Base-by-base conservation (phyloP, 2,329 filamentous ascomycete genomes). In the Ploettnerulaceae sp. region DNA sequence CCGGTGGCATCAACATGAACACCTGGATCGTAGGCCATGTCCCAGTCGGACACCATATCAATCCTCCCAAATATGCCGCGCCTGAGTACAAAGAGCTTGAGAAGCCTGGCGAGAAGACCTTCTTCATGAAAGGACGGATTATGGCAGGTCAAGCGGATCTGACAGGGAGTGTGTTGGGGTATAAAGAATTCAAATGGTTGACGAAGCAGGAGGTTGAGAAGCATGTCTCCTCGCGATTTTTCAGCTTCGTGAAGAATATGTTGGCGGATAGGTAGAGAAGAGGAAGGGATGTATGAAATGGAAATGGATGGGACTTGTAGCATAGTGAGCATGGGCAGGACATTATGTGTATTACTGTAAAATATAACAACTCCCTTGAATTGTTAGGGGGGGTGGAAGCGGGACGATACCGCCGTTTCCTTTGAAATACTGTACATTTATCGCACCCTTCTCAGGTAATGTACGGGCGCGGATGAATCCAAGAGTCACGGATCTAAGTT, bases 71-170 rank as follows among this genome's bases (percentile, higher is more conserved):
- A 60, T 58, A 72, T 62, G 64, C 67, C 57, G 63, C 66, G 35
- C 24, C 32, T 3, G 22, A 20, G n/a, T 21, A 20, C 22, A 11
- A 21, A 28, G 15, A 47, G 2, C 59, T 74, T 35, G 61, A 66
- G 48, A 58, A 65, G 56, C 67, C 75, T 47, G 89, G 87, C 44
- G 78, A 85, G 62, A 96, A 95, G 76, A 83, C 82, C 2, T 98
- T 98, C 69, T 96, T 95, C 76, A 80, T 97, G 74, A 97, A 97
- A 75, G 87, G 82, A 40, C 81, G 93, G 54, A 97, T 98, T 66
- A 88, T 97, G 86, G 89, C 90, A 25, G 93, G 93, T n/a, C 93
- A 97, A 70, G 89, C 85, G 22, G 79, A 95, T 66, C 67, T 97
- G 42, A 71, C 73, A 52, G 74, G 72, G 49, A 95, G 93, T 69